These are phyloP conservation scores for Pelargonium hybrid DNA, from an alignment of 441 rosid genomes.

Conservation along the genomic window DNA sequence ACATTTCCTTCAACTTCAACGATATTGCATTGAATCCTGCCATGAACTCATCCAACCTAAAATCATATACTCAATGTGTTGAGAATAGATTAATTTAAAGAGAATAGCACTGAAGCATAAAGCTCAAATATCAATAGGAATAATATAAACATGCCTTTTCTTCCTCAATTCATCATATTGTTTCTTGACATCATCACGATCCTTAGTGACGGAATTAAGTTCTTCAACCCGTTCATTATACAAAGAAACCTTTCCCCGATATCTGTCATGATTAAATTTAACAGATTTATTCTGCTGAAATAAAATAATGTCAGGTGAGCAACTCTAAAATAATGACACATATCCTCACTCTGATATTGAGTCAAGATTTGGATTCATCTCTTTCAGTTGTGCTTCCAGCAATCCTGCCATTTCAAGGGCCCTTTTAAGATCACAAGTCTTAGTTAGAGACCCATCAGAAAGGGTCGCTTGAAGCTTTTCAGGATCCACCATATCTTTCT, in stretches of 20 bases:
- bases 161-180: conserved; percentile 83
- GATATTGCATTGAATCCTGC: conserved; percentile 90
- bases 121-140: conserved; percentile 3
- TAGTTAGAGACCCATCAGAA: conserved; percentile 41
- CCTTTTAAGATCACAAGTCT: conserved; percentile 54
- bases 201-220: conserved; percentile 62
- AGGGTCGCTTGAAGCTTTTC: conserved; percentile 77
- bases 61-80: conserved; percentile 20
- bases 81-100: conserved; percentile 9
- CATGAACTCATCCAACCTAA: conserved; percentile 96
- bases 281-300: conserved; percentile 12
- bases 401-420: conserved; percentile 68
- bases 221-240: conserved; percentile 78
- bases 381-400: conserved; percentile 83
- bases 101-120: background rate
- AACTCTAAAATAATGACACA: conserved; percentile 11
- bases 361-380: conserved; percentile 92
- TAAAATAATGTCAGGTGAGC: background rate
- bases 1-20: conserved; percentile 92
- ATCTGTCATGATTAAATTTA: conserved; percentile 35
- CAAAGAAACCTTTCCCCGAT: conserved; percentile 54
- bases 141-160: conserved; percentile 43
- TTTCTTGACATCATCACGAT: conserved; percentile 78
- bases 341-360: conserved; percentile 75
- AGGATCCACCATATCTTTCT: conserved; percentile 78